Percentiles rank a stretch among this genome's conserved stretches.
Evolutionary conservation across 371 early-diverging fungal genomes (phyloP).

Genomic region (Syncephalastrum contaminatum): DNA sequence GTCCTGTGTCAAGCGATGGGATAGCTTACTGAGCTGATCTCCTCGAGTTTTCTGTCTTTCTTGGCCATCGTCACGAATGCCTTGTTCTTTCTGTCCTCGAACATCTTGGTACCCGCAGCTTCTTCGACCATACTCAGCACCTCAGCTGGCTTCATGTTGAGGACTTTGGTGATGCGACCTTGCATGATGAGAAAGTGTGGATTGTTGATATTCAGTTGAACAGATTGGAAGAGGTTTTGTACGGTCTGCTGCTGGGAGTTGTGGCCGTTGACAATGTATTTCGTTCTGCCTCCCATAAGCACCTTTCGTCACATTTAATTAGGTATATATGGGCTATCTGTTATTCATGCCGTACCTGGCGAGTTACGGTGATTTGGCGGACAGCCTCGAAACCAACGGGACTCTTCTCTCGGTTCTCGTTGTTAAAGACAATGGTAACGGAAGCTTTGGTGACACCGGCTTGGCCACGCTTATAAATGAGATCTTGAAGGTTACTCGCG

Average conservation of each 20-base stretch:
- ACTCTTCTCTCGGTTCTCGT: slow-evolving; percentile 79
- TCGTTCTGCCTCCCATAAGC: slow-evolving; percentile 90
- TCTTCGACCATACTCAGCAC: slow-evolving; percentile 98
- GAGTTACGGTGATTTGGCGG: slow-evolving; percentile 88
- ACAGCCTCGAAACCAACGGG: slow-evolving; percentile 92
- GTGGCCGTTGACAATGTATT: slow-evolving; percentile 95
- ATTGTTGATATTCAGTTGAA: slow-evolving; percentile 97
- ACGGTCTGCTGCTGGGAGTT: slow-evolving; percentile 90
- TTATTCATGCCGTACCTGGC: slow-evolving; percentile 69
- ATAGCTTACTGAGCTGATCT: slow-evolving; percentile 71
- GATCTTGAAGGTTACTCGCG: slow-evolving; percentile 91
- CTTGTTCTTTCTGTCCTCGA: slow-evolving; percentile 96
- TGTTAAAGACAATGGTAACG: slow-evolving; percentile 96
- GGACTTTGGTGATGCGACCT: slow-evolving; percentile 97
- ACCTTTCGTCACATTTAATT: slow-evolving; percentile 50
- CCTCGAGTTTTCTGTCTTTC: slow-evolving; percentile 95
- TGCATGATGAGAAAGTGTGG: slow-evolving; percentile 99
- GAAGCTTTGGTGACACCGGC: slow-evolving; percentile 97
- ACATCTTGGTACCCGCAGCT: slow-evolving; percentile 98
- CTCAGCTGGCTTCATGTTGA: slow-evolving; percentile 98
- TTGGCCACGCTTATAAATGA: slow-evolving; percentile 97
- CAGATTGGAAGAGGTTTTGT: slow-evolving; percentile 91
- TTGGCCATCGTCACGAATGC: slow-evolving; percentile 92
- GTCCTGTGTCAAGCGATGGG: background rate
- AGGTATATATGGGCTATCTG: background rate